These are phyloP conservation scores for Thielaviopsis musarum DNA, from an alignment of 2,329 filamentous ascomycete genomes.

Conservation along the genomic window DNA sequence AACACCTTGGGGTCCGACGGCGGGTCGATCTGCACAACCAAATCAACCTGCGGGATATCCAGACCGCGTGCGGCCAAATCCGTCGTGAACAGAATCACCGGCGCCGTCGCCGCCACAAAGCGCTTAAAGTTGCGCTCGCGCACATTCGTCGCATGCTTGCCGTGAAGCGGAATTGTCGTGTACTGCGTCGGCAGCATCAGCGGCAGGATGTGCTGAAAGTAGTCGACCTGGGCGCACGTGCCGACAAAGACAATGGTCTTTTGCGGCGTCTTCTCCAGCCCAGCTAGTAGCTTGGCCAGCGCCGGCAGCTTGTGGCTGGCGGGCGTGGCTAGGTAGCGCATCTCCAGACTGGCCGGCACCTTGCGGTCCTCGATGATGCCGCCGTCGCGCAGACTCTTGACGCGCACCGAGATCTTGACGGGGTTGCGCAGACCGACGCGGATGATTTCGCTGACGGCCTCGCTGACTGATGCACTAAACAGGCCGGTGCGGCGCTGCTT, in stretches of 20 bases:
- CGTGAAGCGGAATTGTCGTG: conserved; percentile 66
- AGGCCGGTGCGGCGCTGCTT: conserved; percentile 88
- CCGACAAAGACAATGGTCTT: conserved; percentile 86
- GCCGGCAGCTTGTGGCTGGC: conserved; percentile 68
- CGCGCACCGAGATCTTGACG: conserved; percentile 85
- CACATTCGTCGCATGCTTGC: conserved; percentile 78
- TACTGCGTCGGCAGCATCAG: conserved; percentile 52
- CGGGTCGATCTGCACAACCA: conserved; percentile 58
- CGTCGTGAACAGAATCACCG: conserved; percentile 75
- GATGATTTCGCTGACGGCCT: conserved; percentile 85
- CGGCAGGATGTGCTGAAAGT: conserved; percentile 70
- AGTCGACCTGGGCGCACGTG: conserved; percentile 88
- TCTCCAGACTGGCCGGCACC: conserved; percentile 82
- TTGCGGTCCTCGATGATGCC: conserved; percentile 58
- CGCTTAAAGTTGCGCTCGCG: conserved; percentile 73
- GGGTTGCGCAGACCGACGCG: conserved; percentile 84
- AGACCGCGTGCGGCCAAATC: conserved; percentile 82
- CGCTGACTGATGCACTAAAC: conserved; percentile 90
- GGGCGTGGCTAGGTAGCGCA: conserved; percentile 64
- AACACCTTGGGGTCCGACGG: conserved; percentile 58
- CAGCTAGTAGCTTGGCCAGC: conserved; percentile 50
- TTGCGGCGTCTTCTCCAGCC: conserved; percentile 56
- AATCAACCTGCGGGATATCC: conserved; percentile 80
- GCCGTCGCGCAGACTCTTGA: conserved; percentile 55
- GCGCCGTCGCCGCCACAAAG: conserved; percentile 58